Percentiles rank a stretch among this genome's conserved stretches.
Evolutionary conservation across 805 yeast species (phyloP).

Genomic region (Ascoidea tarda): DNA sequence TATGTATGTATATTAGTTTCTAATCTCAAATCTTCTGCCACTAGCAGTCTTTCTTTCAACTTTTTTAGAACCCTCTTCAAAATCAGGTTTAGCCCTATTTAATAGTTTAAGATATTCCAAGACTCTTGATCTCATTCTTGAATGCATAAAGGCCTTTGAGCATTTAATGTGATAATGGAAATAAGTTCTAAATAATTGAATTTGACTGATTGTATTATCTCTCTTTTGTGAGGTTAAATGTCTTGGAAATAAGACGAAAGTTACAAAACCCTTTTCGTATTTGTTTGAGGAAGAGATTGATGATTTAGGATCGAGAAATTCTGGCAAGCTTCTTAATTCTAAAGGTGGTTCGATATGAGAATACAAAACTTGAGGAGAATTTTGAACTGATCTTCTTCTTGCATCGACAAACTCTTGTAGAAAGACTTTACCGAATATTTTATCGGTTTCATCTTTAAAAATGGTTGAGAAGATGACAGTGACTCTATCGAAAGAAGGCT

Average conservation of each 20-base stretch:
- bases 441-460: conserved; percentile 95
- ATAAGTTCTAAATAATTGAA: conserved; percentile 86
- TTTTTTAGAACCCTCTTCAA: conserved; percentile 60
- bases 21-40: conserved; percentile 8
- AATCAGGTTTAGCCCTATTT: conserved; percentile 94
- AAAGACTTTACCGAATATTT: conserved; percentile 77
- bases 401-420: conserved; percentile 94
- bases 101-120: conserved; percentile 87
- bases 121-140: conserved; percentile 95
- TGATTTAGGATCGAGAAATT: conserved; percentile 17
- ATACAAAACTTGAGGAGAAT: conserved; percentile 95
- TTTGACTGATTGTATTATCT: conserved; percentile 82
- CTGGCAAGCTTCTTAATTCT: conserved; percentile 44
- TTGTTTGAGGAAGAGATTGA: conserved; percentile 24
- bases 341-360: conserved; percentile 88
- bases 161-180: conserved; percentile 98
- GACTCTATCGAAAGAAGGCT: conserved; percentile 90
- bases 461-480: conserved; percentile 92
- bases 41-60: conserved; percentile 21
- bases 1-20: background rate
- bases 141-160: conserved; percentile 95
- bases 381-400: conserved; percentile 87
- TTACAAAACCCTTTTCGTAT: conserved; percentile 32
- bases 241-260: conserved; percentile 72
- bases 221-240: conserved; percentile 54